Percentiles rank a stretch among this genome's conserved stretches.
phyloP scores from a whole-genome alignment of 306 rosid species.

The Boehmeria nivea region DNA sequence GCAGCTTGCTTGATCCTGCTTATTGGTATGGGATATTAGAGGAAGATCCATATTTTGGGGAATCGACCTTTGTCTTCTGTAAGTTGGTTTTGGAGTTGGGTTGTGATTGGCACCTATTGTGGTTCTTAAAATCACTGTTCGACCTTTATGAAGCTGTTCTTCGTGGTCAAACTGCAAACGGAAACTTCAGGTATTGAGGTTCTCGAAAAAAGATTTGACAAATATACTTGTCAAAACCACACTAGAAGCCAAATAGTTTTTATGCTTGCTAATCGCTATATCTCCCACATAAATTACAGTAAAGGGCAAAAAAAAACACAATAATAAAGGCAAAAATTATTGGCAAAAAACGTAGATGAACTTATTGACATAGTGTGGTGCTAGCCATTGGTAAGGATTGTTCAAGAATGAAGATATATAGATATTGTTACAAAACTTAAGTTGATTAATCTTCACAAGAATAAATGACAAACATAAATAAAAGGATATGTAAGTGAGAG shows the following conservation, averaged over 20 bases:
- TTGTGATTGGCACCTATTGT: slow-evolving; percentile 37
- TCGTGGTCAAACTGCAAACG: slow-evolving; percentile 46
- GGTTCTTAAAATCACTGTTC: slow-evolving; percentile 23
- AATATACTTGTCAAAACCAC: not conserved
- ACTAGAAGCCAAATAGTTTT: not conserved
- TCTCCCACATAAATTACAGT: too few species aligned
- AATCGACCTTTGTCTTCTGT: slow-evolving; percentile 28
- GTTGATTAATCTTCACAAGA: too few species aligned
- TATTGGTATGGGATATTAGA: slow-evolving; percentile 54
- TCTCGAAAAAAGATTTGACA: not conserved
- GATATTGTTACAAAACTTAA: too few species aligned
- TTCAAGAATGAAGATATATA: too few species aligned
- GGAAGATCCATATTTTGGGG: slow-evolving; percentile 88
- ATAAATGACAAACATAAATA: too few species aligned
- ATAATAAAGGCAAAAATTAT: not conserved
- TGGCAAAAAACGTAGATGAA: slow-evolving; percentile 4
- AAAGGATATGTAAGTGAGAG: slow-evolving; percentile 9
- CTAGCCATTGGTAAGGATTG: too few species aligned
- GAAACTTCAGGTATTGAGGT: slow-evolving; percentile 22
- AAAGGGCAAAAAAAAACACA: too few species aligned
- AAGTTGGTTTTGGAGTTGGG: slow-evolving; percentile 30
- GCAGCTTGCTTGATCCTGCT: slow-evolving; percentile 61
- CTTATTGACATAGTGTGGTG: slow-evolving; percentile 1
- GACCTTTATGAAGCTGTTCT: slow-evolving; percentile 28
- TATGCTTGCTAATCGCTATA: too few species aligned